Percentiles rank a stretch among this genome's conserved stretches.
Conservation (phyloP, 2,329 filamentous ascomycete genomes). For the Pseudogymnoascus sp. region DNA sequence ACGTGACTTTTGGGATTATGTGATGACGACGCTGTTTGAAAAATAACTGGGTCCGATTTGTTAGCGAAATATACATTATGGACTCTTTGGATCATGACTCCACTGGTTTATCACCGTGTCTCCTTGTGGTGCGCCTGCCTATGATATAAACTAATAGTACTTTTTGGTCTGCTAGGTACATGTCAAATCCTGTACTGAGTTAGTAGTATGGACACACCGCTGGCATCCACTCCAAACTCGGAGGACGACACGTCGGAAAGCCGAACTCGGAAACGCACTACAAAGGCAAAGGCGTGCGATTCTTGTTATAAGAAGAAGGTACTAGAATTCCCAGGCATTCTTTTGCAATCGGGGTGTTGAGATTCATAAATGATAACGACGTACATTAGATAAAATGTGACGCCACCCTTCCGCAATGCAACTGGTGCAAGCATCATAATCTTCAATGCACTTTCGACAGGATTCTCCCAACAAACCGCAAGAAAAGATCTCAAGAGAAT, state of each 20-base stretch:
- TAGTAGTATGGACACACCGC: not conserved
- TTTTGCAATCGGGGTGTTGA: not conserved
- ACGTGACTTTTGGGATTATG: not conserved
- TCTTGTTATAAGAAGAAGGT: slow-evolving; percentile 43
- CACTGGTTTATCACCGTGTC: not conserved
- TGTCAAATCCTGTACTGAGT: not conserved
- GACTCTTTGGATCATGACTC: not conserved
- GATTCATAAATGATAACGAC: not conserved
- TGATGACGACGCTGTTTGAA: not conserved
- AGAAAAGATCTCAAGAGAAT: slow-evolving; percentile 33
- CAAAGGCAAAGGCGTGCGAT: slow-evolving; percentile 34
- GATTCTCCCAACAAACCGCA: slow-evolving; percentile 27
- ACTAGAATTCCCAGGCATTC: slow-evolving; percentile 12
- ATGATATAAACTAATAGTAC: not conserved
- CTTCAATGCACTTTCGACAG: slow-evolving; percentile 37
- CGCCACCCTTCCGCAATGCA: slow-evolving; percentile 34
- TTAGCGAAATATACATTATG: not conserved
- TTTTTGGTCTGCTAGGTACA: not conserved
- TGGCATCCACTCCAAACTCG: not conserved
- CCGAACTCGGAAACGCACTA: not conserved
- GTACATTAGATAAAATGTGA: slow-evolving; percentile 41
- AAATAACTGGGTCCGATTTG: not conserved
- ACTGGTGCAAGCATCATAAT: slow-evolving; percentile 43
- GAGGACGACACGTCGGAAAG: not conserved
- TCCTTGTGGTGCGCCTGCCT: not conserved